Evolutionary conservation across 2,329 filamentous ascomycete species (phyloP), one percentile per base, ranked within the genome.

Genomic region (Cryphonectria carpinicola): DNA sequence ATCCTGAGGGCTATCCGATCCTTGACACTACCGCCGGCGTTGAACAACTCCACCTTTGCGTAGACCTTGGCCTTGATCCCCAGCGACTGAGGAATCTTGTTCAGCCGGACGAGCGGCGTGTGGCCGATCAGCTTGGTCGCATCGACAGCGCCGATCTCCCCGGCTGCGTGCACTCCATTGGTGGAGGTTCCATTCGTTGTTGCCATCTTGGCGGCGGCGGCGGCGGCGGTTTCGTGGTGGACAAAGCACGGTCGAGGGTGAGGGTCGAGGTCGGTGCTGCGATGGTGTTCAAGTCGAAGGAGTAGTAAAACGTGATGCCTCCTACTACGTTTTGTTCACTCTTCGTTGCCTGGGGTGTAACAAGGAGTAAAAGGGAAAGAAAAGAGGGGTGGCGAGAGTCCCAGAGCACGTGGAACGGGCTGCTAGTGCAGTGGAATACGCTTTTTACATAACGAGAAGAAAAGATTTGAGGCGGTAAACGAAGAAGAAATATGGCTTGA

Each of bases 1-100:
- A 99, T 99, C 78, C 96, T 93, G 80, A 98, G 84, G 32, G 96
- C 96, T 80, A 99, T 99, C 72, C 95, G 88, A 83, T 98, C 95
- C 83, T 98, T 98, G 78, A 97, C 93, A 79, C 93, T 96, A 74
- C 95, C 95, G 70, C 95, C 95, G 17, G 95, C 94, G 83, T 97
- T 97, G 87, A 97, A 97, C 71, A 94, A 90, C 82, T 98, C 95
- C 71, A 95, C 88, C 82, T 98, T 98, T 73, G 91, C 95, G 81
- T 95, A 97, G 65, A 98, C 92, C 68, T 94, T 91, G 70, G 93
- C 93, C 80, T 96, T 90, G 77, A 99, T 93, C 67, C 95, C 95
- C 28, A 97, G 86, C 67, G 93, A 95, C 80, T 96, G 92, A 3
- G 96, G 96, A 73, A 99, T 90, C 84, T 92, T 94, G 85, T 98